Base-by-base conservation (phyloP, 129 eudicot genomes). In the Deinandra increscens region DNA sequence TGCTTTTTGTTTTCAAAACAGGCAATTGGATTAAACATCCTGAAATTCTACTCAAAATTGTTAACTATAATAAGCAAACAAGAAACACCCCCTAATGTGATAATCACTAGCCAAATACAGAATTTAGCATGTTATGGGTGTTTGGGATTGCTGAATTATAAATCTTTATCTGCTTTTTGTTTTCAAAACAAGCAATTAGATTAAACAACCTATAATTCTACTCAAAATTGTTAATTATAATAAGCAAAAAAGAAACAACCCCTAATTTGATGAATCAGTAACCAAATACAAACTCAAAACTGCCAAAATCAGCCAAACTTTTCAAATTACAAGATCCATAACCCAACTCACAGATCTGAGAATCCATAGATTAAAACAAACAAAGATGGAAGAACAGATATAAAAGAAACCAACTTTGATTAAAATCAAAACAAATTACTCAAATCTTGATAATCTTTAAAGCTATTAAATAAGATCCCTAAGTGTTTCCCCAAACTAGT, bases 281-380 rank as follows among this genome's bases (percentile, higher is more conserved):
- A 12, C 33, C 38, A 18, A 14, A 26, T 10, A 34, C 10, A 48
- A 73, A 62, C n/a, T 26, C 31, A 41, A 48, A n/a, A 63, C 9
- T 39, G 60, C 38, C 18, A 60, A 29, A 37, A 72, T 48, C 69
- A 48, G 65, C 62, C 51, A 73, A 73, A 48, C 8, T 37, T 54
- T 50, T 39, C 6, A 17, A 14, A 61, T 41, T 58, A 41, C 19
- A 31, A 37, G 60, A 36, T 69, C 64, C 70, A 62, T 73, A 12
- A 20, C 53, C 34, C 9, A 53, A 58, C 69, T 34, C 17, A 75
- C 36, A 68, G 75, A 75, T 75, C 80, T 75, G 66, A 65, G 29
- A 69, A 75, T 43, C 41, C 36, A 20, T 53, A 46, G 69, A 12
- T 39, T 37, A 14, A 12, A 58, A 46, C 68, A 66, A 74, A 64